A percentile compares a stretch with the other conserved stretches of the same genome.
phyloP scores from a whole-genome alignment of 1,284 basidiomycete species.

The Ceratobasidium sp. region DNA sequence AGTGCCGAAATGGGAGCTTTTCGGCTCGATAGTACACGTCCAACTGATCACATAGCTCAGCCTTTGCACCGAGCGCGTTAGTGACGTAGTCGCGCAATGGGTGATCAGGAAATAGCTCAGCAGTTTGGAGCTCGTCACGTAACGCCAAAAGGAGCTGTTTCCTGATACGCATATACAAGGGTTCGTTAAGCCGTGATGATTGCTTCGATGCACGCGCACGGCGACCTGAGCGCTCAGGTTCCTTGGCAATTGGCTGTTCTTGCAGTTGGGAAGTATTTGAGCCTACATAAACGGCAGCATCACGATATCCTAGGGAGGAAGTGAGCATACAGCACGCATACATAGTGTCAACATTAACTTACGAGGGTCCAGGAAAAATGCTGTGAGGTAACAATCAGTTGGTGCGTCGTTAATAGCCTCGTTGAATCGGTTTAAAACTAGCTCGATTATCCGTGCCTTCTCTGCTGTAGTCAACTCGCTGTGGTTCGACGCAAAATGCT shows the following conservation, averaged over 20 bases:
- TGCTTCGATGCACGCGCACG: neutral
- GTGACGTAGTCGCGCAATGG: neutral
- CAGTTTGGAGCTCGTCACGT: neutral
- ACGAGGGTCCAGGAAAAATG: slow-evolving; percentile 58
- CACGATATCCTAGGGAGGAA: slow-evolving; percentile 14
- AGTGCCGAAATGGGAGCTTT: slow-evolving; percentile 17
- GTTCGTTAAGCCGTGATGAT: neutral
- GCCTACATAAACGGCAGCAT: slow-evolving; percentile 1
- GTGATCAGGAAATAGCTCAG: neutral
- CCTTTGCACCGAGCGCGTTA: neutral
- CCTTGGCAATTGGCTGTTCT: no score
- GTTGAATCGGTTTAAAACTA: slow-evolving; percentile 54
- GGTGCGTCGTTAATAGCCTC: slow-evolving; percentile 55
- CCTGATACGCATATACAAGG: neutral
- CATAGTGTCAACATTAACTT: neutral
- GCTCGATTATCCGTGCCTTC: slow-evolving; percentile 50
- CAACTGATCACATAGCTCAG: slow-evolving; percentile 10
- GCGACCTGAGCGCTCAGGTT: neutral
- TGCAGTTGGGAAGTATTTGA: no score
- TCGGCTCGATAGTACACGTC: neutral
- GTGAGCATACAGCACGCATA: neutral
- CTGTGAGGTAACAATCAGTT: slow-evolving; percentile 54
- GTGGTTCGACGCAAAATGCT: neutral
- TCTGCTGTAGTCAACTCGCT: neutral
- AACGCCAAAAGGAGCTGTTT: slow-evolving; percentile 3